These are phyloP conservation scores for Skeletonema menzelii DNA, from an alignment of 108 stramenopile genomes.

Conservation along the genomic window DNA sequence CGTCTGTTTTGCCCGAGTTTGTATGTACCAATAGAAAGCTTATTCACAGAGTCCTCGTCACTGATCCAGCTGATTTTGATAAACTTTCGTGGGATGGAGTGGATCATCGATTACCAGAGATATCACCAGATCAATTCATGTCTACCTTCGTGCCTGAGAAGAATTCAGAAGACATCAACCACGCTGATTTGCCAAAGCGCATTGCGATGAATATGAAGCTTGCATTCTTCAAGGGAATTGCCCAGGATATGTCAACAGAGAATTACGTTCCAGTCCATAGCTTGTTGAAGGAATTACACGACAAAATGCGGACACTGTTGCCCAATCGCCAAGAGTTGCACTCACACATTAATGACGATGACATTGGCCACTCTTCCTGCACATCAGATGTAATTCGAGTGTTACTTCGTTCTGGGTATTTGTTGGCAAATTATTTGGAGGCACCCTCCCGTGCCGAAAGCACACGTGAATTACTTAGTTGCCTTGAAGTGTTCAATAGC, in stretches of 20 bases:
- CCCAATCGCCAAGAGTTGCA: constrained; percentile 72
- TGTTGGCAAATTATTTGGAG: constrained; percentile 51
- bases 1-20: constrained; percentile 12
- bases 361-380: neutral
- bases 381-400: constrained; percentile 26
- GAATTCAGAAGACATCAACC: neutral
- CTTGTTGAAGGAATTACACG: constrained; percentile 49
- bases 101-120: constrained; percentile 1
- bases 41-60: constrained; percentile 27
- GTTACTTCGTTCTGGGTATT: constrained; percentile 33
- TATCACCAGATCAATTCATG: constrained; percentile 35
- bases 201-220: constrained; percentile 44
- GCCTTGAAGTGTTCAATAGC: constrained; percentile 11
- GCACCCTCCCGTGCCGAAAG: constrained; percentile 47
- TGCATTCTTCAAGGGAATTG: constrained; percentile 41
- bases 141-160: neutral
- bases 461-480: constrained; percentile 43
- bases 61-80: constrained; percentile 41
- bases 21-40: neutral
- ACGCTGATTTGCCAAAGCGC: constrained; percentile 6
- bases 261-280: constrained; percentile 25
- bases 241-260: constrained; percentile 13
- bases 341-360: constrained; percentile 41
- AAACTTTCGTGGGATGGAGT: constrained; percentile 43
- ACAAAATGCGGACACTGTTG: constrained; percentile 44